phyloP scores from a whole-genome alignment of 352 stramenopile genomes.

The Thalassiosira pacifica region DNA sequence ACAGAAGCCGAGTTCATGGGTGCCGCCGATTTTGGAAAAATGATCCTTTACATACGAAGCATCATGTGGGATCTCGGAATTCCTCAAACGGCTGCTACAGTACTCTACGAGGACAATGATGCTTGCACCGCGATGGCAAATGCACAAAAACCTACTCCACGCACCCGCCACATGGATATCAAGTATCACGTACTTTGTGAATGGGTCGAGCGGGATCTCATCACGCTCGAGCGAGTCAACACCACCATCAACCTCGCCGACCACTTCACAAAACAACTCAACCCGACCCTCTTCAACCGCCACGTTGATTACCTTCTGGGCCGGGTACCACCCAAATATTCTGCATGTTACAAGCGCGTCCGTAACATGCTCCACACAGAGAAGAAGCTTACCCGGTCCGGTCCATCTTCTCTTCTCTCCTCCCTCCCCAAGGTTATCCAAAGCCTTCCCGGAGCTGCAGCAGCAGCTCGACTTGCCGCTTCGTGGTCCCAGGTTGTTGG shows the following conservation, averaged over 20 bases:
- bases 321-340: not conserved
- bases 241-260: conserved; percentile 6
- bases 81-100: conserved; percentile 9
- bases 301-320: conserved; percentile 19
- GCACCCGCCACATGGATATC: conserved; percentile 27
- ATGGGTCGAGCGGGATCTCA: conserved; percentile 26
- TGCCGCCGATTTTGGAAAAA: conserved; percentile 10
- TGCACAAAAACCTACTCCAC: conserved; percentile 40
- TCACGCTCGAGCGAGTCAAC: not conserved
- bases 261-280: conserved; percentile 17
- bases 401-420: too few species aligned
- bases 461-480: too few species aligned
- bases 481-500: too few species aligned
- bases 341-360: too few species aligned
- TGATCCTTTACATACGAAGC: conserved; percentile 12
- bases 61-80: conserved; percentile 41
- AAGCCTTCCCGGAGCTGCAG: too few species aligned
- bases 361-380: too few species aligned
- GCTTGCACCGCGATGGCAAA: conserved; percentile 44
- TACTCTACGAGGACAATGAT: conserved; percentile 53
- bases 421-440: too few species aligned
- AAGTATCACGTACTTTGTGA: conserved; percentile 7
- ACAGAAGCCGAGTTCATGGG: conserved; percentile 36
- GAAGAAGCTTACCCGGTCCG: too few species aligned
- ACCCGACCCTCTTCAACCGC: not conserved